Evolutionary conservation across 495 filamentous ascomycete genomes (phyloP), one percentile per base, ranked within the genome.

Genomic region (Xylaria castorea): DNA sequence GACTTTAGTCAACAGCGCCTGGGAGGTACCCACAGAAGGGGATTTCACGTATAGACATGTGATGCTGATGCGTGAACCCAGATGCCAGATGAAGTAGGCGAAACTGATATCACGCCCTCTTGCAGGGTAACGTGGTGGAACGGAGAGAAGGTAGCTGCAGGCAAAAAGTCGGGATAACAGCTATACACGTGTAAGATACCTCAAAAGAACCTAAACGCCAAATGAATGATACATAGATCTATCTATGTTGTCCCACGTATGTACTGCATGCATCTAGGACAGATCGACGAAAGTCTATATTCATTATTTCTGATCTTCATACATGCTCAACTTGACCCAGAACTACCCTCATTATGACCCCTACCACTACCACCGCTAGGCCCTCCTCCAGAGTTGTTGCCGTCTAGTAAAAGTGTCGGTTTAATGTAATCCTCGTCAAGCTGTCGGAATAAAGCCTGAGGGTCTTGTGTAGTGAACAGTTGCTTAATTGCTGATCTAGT

Each of bases 341-440:
- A 74, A n/a, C 74, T 69, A 30, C 73, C 76, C 60, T 76, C 74
- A 25, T 67, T 73, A 38, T 78, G 74, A 18, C 72, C 74, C 60
- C 74, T 67, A 20, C 77, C 50, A 57, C 68, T 63, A 57, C 74
- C 62, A 30, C 77, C 44, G 53, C 71, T 66, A 25, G 71, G 58
- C 1, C 53, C 53, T 30, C 69, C 50, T 30, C 75, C 77, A 4
- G 74, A 53, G 60, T 75, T 76, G 27, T 81, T 83, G 16, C 82
- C 83, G 84, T 98, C 95, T 48, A 99, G 87, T 70, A 99, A 81
- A 67, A 99, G 85, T 75, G 89, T 94, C 12, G 96, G 96, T 85
- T 99, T 99, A 80, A 99, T 97, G 81, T 93, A 98, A 38, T 93
- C 93, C 80, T 99, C 96, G 80, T 99, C 96, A 66, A 99, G 82